Evolutionary conservation across 2,329 filamentous ascomycete genomes (phyloP).

Genomic region (Pyricularia pennisetigena): DNA sequence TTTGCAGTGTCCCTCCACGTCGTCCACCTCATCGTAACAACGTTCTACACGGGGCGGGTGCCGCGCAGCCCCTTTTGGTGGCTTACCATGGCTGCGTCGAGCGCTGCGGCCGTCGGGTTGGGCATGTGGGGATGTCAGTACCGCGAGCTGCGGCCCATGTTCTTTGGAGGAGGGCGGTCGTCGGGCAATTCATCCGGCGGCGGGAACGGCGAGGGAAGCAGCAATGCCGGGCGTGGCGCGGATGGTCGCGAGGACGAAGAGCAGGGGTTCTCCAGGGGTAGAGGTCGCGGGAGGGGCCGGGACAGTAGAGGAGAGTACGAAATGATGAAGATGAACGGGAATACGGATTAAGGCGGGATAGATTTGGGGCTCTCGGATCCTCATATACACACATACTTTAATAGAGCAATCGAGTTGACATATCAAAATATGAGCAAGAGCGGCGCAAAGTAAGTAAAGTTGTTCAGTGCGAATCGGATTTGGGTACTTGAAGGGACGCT

Average conservation of each 20-base stretch:
- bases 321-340: slow-evolving; percentile 45
- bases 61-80: slow-evolving; percentile 84
- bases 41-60: slow-evolving; percentile 66
- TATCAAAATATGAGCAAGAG: too few species aligned
- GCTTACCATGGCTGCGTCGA: slow-evolving; percentile 44
- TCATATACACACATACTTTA: not conserved
- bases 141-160: slow-evolving; percentile 80
- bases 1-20: slow-evolving; percentile 65
- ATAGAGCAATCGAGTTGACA: not conserved
- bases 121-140: slow-evolving; percentile 90
- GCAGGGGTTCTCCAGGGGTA: slow-evolving; percentile 37
- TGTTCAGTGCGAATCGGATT: too few species aligned
- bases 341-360: not conserved
- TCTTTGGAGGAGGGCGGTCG: slow-evolving; percentile 54
- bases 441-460: too few species aligned
- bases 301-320: slow-evolving; percentile 54
- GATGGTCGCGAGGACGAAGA: slow-evolving; percentile 28
- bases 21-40: slow-evolving; percentile 32
- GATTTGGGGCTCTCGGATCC: not conserved
- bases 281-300: slow-evolving; percentile 40
- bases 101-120: slow-evolving; percentile 40
- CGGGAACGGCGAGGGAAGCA: slow-evolving; percentile 9
- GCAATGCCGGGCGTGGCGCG: slow-evolving; percentile 4
- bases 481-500: too few species aligned
- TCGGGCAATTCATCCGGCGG: slow-evolving; percentile 14